Evolutionary conservation across 2,329 filamentous ascomycete genomes (phyloP).

Genomic region (Pestalotiopsis sp.): DNA sequence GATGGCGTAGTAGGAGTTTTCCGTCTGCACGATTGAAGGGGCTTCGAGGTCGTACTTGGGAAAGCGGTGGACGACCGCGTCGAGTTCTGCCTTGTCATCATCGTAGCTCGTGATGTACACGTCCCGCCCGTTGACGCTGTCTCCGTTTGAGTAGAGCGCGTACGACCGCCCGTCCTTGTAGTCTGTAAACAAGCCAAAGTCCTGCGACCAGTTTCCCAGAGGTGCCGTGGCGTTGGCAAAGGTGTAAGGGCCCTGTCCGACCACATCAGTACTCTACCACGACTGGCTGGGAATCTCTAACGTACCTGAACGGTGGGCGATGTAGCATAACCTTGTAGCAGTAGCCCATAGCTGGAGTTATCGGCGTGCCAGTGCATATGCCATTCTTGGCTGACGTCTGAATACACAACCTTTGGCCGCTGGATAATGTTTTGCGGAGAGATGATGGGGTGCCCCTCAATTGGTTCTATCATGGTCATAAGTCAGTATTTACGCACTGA

Average conservation of each 20-base stretch:
- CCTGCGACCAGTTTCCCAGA: slow-evolving; percentile 65
- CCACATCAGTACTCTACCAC: not conserved
- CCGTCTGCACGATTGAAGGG: slow-evolving; percentile 62
- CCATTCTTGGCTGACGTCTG: slow-evolving; percentile 55
- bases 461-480: slow-evolving; percentile 40
- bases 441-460: slow-evolving; percentile 58
- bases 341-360: slow-evolving; percentile 57
- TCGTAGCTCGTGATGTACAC: slow-evolving; percentile 61
- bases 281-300: not conserved
- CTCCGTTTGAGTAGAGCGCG: slow-evolving; percentile 63
- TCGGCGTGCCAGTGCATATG: slow-evolving; percentile 67
- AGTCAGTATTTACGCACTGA: not conserved
- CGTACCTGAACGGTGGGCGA: slow-evolving; percentile 35
- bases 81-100: slow-evolving; percentile 51
- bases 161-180: slow-evolving; percentile 60
- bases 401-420: slow-evolving; percentile 64
- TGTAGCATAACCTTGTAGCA: slow-evolving; percentile 59
- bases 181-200: slow-evolving; percentile 64
- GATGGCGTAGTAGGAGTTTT: slow-evolving; percentile 60
- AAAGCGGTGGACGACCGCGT: slow-evolving; percentile 56
- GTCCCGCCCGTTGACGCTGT: slow-evolving; percentile 56
- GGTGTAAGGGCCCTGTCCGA: slow-evolving; percentile 54
- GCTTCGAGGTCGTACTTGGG: slow-evolving; percentile 64
- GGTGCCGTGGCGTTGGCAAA: slow-evolving; percentile 58
- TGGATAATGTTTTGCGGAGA: slow-evolving; percentile 61